Evolutionary conservation across 352 stramenopile genomes (phyloP), one percentile per base, ranked within the genome.

Genomic region (Albugo candida): DNA sequence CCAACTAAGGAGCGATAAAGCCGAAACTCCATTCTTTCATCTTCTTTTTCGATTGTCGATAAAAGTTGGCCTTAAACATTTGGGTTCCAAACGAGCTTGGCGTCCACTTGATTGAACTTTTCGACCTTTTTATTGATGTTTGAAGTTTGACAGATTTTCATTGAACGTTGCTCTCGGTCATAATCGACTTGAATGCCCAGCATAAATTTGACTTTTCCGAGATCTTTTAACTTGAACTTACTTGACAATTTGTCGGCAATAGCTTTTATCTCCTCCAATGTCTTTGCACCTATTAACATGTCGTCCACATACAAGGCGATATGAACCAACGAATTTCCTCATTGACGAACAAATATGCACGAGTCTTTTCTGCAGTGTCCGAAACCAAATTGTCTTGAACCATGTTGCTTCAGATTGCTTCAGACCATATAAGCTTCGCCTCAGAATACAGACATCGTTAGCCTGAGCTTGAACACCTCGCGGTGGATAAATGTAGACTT

Each of bases 351-450:
- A 49, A 11, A 47, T 54, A 27, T 35, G 20, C 14, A 54, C 1
- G 18, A 65, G 55, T 1, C 54, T 44, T 2, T n/a, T n/a, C n/a
- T n/a, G n/a, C n/a, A n/a, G n/a, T n/a, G n/a, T n/a, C n/a, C n/a
- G n/a, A n/a, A n/a, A n/a, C n/a, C n/a, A n/a, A n/a, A n/a, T 3
- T 0, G 21, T 59, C 39, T 17, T 63, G 54, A 0, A 41, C 61
- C 38, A 54, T 56, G 24, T 63, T 49, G 53, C 52, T 14, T 46
- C 54, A 12, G 56, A 49, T 45, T 64, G 60, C 19, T 62, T 61
- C 0, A 61, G 35, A 14, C 52, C 52, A 27, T 61, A 61, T 6
- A 61, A n/a, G 20, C 48, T 49, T 37, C 49, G 43, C 18, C 20
- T 12, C 18, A 54, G 27, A 20, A 48, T 13, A 43, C 38, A 43